phyloP scores from a whole-genome alignment of 495 filamentous ascomycete genomes.

The Chaetomium fimeti region DNA sequence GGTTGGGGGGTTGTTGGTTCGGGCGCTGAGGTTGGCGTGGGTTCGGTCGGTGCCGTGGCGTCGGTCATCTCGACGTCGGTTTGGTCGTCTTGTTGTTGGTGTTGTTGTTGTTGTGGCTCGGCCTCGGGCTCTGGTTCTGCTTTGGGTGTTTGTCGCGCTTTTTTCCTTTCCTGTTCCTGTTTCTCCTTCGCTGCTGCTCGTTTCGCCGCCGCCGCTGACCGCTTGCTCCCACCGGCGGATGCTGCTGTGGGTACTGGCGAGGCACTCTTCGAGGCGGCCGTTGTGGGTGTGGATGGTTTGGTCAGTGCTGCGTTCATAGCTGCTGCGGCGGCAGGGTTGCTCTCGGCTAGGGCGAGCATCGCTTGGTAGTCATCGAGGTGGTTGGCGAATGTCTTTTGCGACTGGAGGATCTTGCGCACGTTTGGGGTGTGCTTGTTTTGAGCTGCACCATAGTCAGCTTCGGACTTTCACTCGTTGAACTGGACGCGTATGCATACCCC shows the following conservation, averaged over 20 bases:
- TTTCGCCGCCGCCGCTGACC: conserved; percentile 30
- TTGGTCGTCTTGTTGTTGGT: conserved; percentile 32
- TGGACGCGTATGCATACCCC: conserved; percentile 15
- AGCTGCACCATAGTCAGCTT: conserved; percentile 21
- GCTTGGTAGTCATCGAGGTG: conserved; percentile 89
- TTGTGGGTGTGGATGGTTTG: conserved; percentile 26
- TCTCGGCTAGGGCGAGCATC: conserved; percentile 52
- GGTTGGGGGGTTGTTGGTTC: conserved; percentile 11
- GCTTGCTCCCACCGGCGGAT: conserved; percentile 22
- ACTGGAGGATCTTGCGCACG: conserved; percentile 86
- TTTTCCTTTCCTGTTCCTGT: conserved; percentile 24
- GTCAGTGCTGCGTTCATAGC: conserved; percentile 22
- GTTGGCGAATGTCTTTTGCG: conserved; percentile 88
- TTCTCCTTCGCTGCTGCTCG: conserved; percentile 33
- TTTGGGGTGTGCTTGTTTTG: conserved; percentile 66
- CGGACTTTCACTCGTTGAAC: neutral
- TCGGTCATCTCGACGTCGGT: conserved; percentile 41
- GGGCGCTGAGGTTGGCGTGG: conserved; percentile 7
- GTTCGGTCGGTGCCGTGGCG: conserved; percentile 25
- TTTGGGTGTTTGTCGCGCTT: conserved; percentile 12
- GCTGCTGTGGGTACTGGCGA: conserved; percentile 25
- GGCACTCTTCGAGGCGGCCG: conserved; percentile 26
- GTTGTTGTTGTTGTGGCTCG: conserved; percentile 31
- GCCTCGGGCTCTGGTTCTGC: conserved; percentile 5
- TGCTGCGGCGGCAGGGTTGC: conserved; percentile 34